Conservation (phyloP, 495 filamentous ascomycete genomes). For the Daldinia loculata region DNA sequence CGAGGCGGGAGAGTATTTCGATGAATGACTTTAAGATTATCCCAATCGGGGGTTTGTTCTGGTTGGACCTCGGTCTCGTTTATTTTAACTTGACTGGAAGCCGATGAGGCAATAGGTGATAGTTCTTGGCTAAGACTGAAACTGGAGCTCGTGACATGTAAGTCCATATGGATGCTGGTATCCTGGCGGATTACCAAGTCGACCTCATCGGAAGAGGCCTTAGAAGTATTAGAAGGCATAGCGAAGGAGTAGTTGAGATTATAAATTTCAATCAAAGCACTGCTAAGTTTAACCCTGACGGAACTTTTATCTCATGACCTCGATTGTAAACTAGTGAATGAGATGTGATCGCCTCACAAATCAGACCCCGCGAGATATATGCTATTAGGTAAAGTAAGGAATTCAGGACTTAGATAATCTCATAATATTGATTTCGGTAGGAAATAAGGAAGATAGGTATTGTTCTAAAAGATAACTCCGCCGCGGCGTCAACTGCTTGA, state of each 20-base stretch:
- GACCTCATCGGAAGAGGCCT: not conserved
- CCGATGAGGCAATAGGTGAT: not conserved
- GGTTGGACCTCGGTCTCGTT: slow-evolving; percentile 35
- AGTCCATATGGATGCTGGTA: slow-evolving; percentile 35
- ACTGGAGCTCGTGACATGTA: slow-evolving; percentile 27
- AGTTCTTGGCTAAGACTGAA: not conserved
- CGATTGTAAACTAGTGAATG: not conserved
- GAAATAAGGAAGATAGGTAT: not conserved
- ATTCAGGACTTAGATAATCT: not conserved
- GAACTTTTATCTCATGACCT: not conserved
- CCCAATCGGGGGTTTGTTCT: slow-evolving; percentile 62
- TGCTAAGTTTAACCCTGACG: not conserved
- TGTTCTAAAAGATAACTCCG: not conserved
- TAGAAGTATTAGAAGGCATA: slow-evolving; percentile 30
- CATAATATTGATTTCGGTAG: not conserved
- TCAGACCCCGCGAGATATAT: not conserved
- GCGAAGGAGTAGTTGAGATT: not conserved
- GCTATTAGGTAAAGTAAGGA: not conserved
- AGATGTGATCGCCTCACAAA: not conserved
- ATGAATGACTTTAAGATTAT: slow-evolving; percentile 67
- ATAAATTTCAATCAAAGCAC: not conserved
- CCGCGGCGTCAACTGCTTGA: not conserved
- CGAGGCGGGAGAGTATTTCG: slow-evolving; percentile 70
- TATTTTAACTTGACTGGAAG: not conserved
- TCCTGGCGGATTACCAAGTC: slow-evolving; percentile 20